Evolutionary conservation across 2,329 filamentous ascomycete species (phyloP).

Genomic region (Colletotrichum limetticola): DNA sequence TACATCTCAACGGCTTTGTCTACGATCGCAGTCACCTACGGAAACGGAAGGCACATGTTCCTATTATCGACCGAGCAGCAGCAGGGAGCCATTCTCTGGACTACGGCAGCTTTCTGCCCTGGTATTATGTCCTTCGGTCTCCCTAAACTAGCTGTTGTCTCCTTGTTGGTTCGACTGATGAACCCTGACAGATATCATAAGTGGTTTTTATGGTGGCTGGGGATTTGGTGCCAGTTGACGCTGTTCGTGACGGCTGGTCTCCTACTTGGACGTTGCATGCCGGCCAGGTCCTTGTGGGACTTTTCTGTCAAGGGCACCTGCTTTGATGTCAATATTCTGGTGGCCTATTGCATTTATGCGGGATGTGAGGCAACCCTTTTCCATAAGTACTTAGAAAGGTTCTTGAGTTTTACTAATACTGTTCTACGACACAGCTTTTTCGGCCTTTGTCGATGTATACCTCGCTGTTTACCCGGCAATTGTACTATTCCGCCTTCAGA

Average conservation of each 20-base stretch:
- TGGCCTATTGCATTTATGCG: conserved; percentile 52
- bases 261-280: conserved; percentile 54
- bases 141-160: conserved; percentile 54
- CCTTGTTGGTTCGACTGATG: conserved; percentile 49
- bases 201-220: conserved; percentile 51
- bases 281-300: conserved; percentile 51
- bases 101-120: conserved; percentile 48
- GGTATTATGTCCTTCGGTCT: conserved; percentile 52
- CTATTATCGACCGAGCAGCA: conserved; percentile 44
- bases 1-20: conserved; percentile 45
- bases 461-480: conserved; percentile 53
- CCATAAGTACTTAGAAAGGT: too few species aligned
- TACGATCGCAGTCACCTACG: conserved; percentile 46
- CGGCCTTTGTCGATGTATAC: conserved; percentile 52
- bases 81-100: conserved; percentile 46
- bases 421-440: conserved; percentile 40
- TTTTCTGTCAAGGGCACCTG: conserved; percentile 46
- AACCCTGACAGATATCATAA: conserved; percentile 47
- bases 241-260: conserved; percentile 50
- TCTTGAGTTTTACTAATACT: too few species aligned
- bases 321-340: conserved; percentile 46
- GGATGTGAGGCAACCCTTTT: conserved; percentile 43
- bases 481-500: conserved; percentile 49
- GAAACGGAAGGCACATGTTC: conserved; percentile 51
- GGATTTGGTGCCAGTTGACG: conserved; percentile 42